phyloP scores from a whole-genome alignment of 2,329 filamentous ascomycete genomes.

The Leptographium procerum region DNA sequence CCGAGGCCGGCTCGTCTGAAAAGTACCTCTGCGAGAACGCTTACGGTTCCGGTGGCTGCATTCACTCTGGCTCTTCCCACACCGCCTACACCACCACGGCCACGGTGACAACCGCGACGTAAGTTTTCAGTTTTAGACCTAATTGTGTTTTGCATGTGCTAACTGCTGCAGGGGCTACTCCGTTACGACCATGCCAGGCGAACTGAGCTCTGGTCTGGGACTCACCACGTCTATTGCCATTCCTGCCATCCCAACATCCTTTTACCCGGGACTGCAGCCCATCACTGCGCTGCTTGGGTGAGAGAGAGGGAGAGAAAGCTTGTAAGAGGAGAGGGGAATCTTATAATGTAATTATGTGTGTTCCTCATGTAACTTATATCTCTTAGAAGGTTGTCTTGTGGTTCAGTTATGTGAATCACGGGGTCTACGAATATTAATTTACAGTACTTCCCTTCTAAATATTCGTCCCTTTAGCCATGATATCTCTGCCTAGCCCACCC shows the following conservation, averaged over 20 bases:
- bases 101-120: neutral
- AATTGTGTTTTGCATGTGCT: neutral
- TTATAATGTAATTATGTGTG: too few relatives aligned
- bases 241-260: conserved; percentile 11
- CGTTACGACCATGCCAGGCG: neutral
- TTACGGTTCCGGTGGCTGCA: conserved; percentile 13
- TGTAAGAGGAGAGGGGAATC: too few relatives aligned
- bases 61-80: neutral
- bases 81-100: conserved; percentile 5
- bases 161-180: neutral
- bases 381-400: too few relatives aligned
- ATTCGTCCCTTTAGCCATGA: too few relatives aligned
- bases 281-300: neutral
- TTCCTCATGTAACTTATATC: too few relatives aligned
- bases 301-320: neutral
- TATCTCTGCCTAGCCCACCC: too few relatives aligned
- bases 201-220: conserved; percentile 9
- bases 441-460: too few relatives aligned
- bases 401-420: too few relatives aligned
- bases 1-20: conserved; percentile 11
- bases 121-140: neutral
- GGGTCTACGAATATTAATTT: too few relatives aligned
- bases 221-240: conserved; percentile 10
- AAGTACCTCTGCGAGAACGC: conserved; percentile 13
- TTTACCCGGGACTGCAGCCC: conserved; percentile 9